Base-by-base conservation (phyloP, 495 filamentous ascomycete species). In the Saxispiralis lemnorum region DNA sequence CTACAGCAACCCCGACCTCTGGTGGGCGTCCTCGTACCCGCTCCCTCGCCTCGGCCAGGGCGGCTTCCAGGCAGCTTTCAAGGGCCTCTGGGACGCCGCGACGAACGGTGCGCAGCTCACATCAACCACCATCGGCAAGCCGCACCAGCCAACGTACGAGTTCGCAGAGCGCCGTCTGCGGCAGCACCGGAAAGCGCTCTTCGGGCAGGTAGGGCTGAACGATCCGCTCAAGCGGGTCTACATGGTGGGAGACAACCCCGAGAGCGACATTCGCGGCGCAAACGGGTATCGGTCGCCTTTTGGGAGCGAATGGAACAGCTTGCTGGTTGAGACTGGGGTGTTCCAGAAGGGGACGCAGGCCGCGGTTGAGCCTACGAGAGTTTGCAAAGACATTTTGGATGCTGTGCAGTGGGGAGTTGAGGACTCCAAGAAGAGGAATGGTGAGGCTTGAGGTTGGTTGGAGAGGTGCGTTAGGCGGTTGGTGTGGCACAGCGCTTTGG, bases 241-340 rank as follows among this genome's bases (percentile, higher is more conserved):
- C 54, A 95, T 96, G 88, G 70, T 99, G n/a, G 89, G 89, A 0
- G 89, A 99, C 52, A 99, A 96, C 51, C 88, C 89, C 0, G 83
- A 83, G 56, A 82, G 76, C 21, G 89, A 99, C 60, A 92, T 99
- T 45, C 63, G 68, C 11, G 89, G 92, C n/a, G 88, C 82, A 18
- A 96, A 94, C 53, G 66, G 66, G 24, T 89, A 79, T 57, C 53
- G 55, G 11, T 84, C 79, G 46, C 59, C 65, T 7, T 49, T 62
- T 34, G 78, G 78, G 6, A 85, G 75, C 17, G 60, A 73, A 53
- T 99, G 89, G 89, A 56, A 68, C 15, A 81, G 78, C 31, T 67
- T 93, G 12, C 63, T 99, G 43, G 86, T 96, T 14, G 67, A 73
- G 44, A 96, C 81, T 32, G 89, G 89, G 0, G 87, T 99, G 4